A percentile compares a stretch with the other conserved stretches of the same genome.
Conservation (phyloP, 495 filamentous ascomycete species). For the Penicillium silybi region DNA sequence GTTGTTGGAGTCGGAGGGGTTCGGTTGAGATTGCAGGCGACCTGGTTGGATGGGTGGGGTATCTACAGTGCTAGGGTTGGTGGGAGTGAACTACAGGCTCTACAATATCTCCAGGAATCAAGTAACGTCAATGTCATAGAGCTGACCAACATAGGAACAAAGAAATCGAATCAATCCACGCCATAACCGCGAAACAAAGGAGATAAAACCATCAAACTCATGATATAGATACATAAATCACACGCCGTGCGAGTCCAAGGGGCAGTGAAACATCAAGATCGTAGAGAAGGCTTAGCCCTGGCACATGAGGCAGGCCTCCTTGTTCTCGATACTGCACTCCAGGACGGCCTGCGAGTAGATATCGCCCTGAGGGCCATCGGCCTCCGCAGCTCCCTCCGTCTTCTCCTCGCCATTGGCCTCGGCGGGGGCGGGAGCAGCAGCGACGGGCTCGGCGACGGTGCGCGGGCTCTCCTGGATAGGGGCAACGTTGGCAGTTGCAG, state of each 20-base stretch:
- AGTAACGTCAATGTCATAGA: slow-evolving; percentile 1
- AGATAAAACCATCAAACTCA: slow-evolving; percentile 37
- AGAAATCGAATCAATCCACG: slow-evolving; percentile 9
- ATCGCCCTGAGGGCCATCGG: slow-evolving; percentile 45
- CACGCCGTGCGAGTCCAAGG: slow-evolving; percentile 5
- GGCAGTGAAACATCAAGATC: slow-evolving; percentile 20
- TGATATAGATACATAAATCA: slow-evolving; percentile 38
- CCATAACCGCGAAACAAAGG: slow-evolving; percentile 14
- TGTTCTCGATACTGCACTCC: slow-evolving; percentile 91
- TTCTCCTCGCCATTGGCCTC: slow-evolving; percentile 50
- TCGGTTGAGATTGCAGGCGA: too few species aligned
- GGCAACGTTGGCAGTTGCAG: slow-evolving; percentile 7
- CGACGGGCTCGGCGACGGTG: slow-evolving; percentile 63
- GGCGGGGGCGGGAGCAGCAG: slow-evolving; percentile 32
- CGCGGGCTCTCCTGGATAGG: slow-evolving; percentile 62
- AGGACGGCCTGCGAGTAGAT: slow-evolving; percentile 92
- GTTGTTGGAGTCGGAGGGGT: too few species aligned
- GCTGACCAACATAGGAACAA: slow-evolving; percentile 14
- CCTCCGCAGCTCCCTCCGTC: slow-evolving; percentile 59
- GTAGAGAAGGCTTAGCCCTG: slow-evolving; percentile 54
- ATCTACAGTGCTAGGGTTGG: too few species aligned
- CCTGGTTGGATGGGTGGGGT: too few species aligned
- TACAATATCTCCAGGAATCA: background rate
- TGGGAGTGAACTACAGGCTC: too few species aligned
- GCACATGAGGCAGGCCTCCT: slow-evolving; percentile 87